Base-by-base conservation (phyloP, 2,329 filamentous ascomycete genomes). In the Microdochium trichocladiopsis region DNA sequence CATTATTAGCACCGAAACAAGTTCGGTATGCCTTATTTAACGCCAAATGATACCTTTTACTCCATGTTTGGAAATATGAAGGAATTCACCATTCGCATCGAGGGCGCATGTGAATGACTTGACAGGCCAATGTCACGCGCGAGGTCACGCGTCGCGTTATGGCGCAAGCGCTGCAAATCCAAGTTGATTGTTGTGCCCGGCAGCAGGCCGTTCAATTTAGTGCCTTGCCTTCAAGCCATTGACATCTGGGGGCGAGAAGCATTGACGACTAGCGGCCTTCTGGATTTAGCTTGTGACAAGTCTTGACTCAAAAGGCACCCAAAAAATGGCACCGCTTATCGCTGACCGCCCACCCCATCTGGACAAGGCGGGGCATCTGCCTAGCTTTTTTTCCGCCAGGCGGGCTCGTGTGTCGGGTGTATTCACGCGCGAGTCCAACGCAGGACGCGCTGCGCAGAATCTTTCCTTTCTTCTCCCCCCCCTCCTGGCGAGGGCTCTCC, bases 31-130 rank as follows among this genome's bases (percentile, higher is more conserved):
- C 41, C 6, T 45, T 45, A 23, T 45, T 45, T 22, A 45, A 45
- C 41, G 41, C 5, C 41, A 45, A 45, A 45, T 45, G 41, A 45
- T 45, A 45, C 41, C 41, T 45, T 45, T 45, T 45, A 45, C n/a
- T 3, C 16, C 41, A 45, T 21, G 12, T 11, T 12, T 45, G 9
- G 14, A 22, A 16, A 16, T 18, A 16, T 22, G 41, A 16, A 45
- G 14, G n/a, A n/a, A n/a, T n/a, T n/a, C n/a, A n/a, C n/a, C n/a
- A n/a, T n/a, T n/a, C n/a, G n/a, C n/a, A n/a, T n/a, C n/a, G n/a
- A n/a, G n/a, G n/a, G 28, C 28, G 14, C 28, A 31, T 31, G 28
- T 31, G 28, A 31, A 31, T 31, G 28, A 31, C 28, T n/a, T n/a
- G n/a, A n/a, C n/a, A n/a, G n/a, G n/a, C n/a, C n/a, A n/a, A n/a